Percentiles rank a stretch among this genome's conserved stretches.
phyloP scores from a whole-genome alignment of 768 basidiomycete species.

The Leucogyrophana mollusca region DNA sequence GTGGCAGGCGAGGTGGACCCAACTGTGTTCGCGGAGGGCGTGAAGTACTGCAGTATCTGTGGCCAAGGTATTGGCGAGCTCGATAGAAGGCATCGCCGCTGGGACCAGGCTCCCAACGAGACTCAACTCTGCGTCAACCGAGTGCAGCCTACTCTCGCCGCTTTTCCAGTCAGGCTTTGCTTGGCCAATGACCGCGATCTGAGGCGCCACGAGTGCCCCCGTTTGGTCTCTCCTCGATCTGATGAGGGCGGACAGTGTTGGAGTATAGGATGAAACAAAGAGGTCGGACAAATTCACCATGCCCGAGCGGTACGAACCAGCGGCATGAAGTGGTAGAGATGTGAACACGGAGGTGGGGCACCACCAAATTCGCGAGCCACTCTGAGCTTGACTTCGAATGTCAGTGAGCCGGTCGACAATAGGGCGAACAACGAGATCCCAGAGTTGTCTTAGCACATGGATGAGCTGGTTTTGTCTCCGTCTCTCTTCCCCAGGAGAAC shows the following conservation, averaged over 20 bases:
- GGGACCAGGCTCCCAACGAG: conserved; percentile 11
- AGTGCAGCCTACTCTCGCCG: background rate
- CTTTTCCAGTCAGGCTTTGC: conserved; percentile 3
- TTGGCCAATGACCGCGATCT: conserved; percentile 17
- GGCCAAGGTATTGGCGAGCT: conserved; percentile 12
- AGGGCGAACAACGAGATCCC: conserved; percentile 18
- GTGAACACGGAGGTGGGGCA: conserved; percentile 24
- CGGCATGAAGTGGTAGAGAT: conserved; percentile 29
- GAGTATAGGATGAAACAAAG: conserved; percentile 30
- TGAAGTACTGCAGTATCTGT: conserved; percentile 9
- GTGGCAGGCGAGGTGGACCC: conserved; percentile 28
- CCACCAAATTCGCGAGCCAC: conserved; percentile 26
- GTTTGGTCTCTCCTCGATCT: conserved; percentile 10
- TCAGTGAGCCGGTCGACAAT: conserved; percentile 17
- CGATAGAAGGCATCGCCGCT: conserved; percentile 4
- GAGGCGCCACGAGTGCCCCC: background rate
- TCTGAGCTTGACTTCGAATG: background rate
- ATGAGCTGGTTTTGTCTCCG: conserved; percentile 1
- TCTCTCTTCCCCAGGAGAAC: conserved; percentile 1
- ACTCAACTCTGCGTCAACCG: conserved; percentile 14
- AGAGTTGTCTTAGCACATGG: conserved; percentile 15
- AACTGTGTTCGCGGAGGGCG: conserved; percentile 14
- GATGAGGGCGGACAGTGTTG: conserved; percentile 26
- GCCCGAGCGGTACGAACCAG: conserved; percentile 13
- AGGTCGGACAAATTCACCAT: conserved; percentile 18